phyloP scores from a whole-genome alignment of 2,329 filamentous ascomycete species.

The Aspergillus fumigatus region DNA sequence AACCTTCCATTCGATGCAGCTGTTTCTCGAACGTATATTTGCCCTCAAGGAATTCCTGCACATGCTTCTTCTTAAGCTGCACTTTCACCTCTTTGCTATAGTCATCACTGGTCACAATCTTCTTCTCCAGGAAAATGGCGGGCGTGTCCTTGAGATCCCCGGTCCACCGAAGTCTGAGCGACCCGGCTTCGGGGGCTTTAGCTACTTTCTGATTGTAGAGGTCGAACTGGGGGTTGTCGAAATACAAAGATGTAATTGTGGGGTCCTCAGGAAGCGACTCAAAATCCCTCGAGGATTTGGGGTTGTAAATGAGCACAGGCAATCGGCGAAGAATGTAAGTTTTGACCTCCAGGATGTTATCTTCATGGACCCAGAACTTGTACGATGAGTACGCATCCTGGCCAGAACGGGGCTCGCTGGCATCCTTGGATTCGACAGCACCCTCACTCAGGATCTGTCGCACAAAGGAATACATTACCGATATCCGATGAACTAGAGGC shows the following conservation, averaged over 20 bases:
- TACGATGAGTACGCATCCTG: constrained; percentile 73
- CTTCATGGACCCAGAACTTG: constrained; percentile 96
- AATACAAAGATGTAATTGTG: constrained; percentile 91
- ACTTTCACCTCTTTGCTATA: constrained; percentile 75
- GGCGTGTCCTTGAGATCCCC: constrained; percentile 74
- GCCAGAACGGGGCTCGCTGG: constrained; percentile 44
- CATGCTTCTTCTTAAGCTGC: constrained; percentile 88
- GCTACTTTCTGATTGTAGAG: constrained; percentile 84
- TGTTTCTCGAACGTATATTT: constrained; percentile 91
- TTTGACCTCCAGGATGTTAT: constrained; percentile 96
- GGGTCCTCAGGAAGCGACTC: constrained; percentile 76
- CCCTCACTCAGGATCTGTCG: constrained; percentile 63
- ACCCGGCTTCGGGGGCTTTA: constrained; percentile 68
- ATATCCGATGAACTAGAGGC: constrained; percentile 80
- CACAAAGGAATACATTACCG: constrained; percentile 92
- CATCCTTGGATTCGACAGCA: constrained; percentile 50
- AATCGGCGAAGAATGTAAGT: constrained; percentile 88
- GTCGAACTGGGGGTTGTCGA: constrained; percentile 81
- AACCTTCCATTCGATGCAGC: constrained; percentile 75
- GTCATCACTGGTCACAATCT: constrained; percentile 72
- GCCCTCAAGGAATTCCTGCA: constrained; percentile 79
- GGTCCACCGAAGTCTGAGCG: constrained; percentile 85
- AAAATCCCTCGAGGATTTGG: constrained; percentile 73
- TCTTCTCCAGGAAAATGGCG: constrained; percentile 83
- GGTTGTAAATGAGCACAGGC: constrained; percentile 88